Evolutionary conservation across 2,329 filamentous ascomycete species (phyloP).

Genomic region (Cercospora sesami): DNA sequence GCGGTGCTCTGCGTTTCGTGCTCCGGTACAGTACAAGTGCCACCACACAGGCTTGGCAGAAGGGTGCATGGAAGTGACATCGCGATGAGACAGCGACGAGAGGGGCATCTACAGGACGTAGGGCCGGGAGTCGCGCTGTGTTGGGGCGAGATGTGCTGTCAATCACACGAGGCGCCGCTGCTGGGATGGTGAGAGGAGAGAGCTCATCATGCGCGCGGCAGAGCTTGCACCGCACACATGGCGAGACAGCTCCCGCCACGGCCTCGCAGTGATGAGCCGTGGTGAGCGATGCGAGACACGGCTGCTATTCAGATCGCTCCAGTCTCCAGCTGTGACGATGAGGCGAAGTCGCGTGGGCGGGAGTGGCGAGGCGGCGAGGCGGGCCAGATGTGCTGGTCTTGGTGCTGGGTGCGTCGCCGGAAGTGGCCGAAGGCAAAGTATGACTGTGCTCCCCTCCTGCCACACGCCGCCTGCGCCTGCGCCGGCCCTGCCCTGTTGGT

Average conservation of each 20-base stretch:
- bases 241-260: not conserved
- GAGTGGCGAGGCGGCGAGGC: not conserved
- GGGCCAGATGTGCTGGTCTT: not conserved
- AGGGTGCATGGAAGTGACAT: not conserved
- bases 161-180: not conserved
- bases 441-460: conserved; percentile 6
- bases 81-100: not conserved
- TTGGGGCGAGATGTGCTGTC: not conserved
- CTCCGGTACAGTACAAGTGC: not conserved
- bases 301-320: not conserved
- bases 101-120: not conserved
- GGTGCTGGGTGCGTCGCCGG: not conserved
- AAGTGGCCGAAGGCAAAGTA: conserved; percentile 4
- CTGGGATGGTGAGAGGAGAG: not conserved
- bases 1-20: not conserved
- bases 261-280: not conserved
- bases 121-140: not conserved
- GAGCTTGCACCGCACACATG: not conserved
- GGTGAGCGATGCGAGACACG: not conserved
- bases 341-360: not conserved
- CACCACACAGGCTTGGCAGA: not conserved
- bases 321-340: not conserved
- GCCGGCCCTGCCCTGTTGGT: not conserved
- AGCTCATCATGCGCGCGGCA: not conserved
- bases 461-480: not conserved